Conservation (phyloP, 1,284 basidiomycete genomes). For the Sporisorium iseilematis-ciliati region DNA sequence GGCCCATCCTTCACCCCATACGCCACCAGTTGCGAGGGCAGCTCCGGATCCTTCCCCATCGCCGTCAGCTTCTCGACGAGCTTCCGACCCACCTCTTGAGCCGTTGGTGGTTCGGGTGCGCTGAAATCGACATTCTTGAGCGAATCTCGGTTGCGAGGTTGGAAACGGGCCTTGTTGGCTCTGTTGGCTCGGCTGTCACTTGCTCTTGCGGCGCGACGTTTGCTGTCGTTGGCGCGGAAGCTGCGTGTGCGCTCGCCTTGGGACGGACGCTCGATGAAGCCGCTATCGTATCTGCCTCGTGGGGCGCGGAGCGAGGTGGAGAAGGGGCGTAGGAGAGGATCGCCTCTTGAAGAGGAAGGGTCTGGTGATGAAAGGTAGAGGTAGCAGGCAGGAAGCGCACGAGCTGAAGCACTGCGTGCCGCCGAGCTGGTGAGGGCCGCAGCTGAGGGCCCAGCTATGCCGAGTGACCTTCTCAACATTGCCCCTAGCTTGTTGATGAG, state of each 20-base stretch:
- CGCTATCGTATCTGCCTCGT: constrained; percentile 19
- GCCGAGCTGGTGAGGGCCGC: constrained; percentile 8
- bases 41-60: constrained; percentile 14
- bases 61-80: constrained; percentile 24
- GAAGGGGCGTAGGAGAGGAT: constrained; percentile 6
- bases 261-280: constrained; percentile 6
- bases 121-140: constrained; percentile 25
- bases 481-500: too few relatives aligned
- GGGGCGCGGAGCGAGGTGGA: constrained; percentile 2
- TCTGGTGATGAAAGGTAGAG: constrained; percentile 3
- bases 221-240: neutral
- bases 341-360: constrained; percentile 5
- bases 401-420: neutral
- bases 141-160: neutral
- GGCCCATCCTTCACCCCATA: constrained; percentile 41
- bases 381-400: constrained; percentile 5
- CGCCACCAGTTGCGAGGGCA: constrained; percentile 27
- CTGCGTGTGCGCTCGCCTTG: neutral
- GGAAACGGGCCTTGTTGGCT: constrained; percentile 16
- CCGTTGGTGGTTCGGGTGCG: constrained; percentile 24
- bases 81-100: constrained; percentile 28
- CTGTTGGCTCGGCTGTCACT: constrained; percentile 10
- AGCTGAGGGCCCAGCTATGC: constrained; percentile 14
- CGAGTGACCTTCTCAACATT: constrained; percentile 28
- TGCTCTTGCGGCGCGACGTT: neutral